Base-by-base conservation (phyloP, 2,329 filamentous ascomycete species). In the Pseudofabraea citricarpa region DNA sequence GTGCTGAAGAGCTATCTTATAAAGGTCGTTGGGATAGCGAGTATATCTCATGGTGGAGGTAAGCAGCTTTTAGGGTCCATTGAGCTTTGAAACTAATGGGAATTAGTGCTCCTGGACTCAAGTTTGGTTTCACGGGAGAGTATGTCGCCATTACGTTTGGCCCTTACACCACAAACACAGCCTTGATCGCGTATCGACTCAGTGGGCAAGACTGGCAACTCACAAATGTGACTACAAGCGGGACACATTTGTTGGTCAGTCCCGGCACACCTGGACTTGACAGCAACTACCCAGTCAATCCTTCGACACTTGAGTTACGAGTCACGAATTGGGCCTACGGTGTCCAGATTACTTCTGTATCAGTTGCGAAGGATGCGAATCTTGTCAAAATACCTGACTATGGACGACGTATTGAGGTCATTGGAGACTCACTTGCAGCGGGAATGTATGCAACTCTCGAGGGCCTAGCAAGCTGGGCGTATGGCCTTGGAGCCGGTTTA, bases 21-120 rank as follows among this genome's bases (percentile, higher is more conserved):
- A 80, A 81, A 54, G 79, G 78, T 5, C 66, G 77, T 45, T 83
- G 78, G 78, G 77, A 82, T 55, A 76, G 71, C 24, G 71, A 76
- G 51, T 68, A 76, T 50, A 70, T 80, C 37, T 81, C 74, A 2
- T 82, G 73, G 72, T 80, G 74, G 75, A 75, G 73, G 72, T 75
- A 62, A 62, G 72, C 15, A 37, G n/a, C n/a, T n/a, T n/a, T n/a
- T n/a, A n/a, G n/a, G n/a, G n/a, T n/a, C n/a, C n/a, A n/a, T n/a
- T n/a, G n/a, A n/a, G n/a, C n/a, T n/a, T n/a, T n/a, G n/a, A n/a
- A n/a, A n/a, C n/a, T n/a, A n/a, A n/a, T n/a, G n/a, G n/a, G n/a
- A n/a, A n/a, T n/a, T n/a, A n/a, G 69, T 47, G 73, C 50, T 36
- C 54, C 53, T 19, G 55, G 54, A 1, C 36, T 56, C 12, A 52